Conservation (phyloP, 208 protist genomes). For the Blastocrithidia nonstop region DNA sequence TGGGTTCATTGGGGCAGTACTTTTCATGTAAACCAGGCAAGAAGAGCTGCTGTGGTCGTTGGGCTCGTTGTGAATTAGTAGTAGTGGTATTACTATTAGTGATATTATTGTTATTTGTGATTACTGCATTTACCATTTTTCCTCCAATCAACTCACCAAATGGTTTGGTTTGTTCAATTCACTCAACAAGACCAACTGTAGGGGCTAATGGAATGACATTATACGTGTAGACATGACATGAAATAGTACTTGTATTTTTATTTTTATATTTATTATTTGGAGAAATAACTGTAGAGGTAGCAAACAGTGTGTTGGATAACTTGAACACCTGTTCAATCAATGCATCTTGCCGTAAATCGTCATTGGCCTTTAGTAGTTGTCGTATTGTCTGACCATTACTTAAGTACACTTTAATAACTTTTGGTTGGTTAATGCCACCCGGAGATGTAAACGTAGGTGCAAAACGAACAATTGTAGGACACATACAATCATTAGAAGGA, state of each 20-base stretch:
- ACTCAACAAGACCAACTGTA: slow-evolving; percentile 82
- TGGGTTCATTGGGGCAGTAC: slow-evolving; percentile 72
- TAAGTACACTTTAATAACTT: slow-evolving; percentile 73
- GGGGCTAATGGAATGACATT: slow-evolving; percentile 87
- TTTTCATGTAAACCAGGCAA: slow-evolving; percentile 53
- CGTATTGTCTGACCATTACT: slow-evolving; percentile 64
- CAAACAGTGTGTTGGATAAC: slow-evolving; percentile 70
- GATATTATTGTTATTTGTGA: not conserved
- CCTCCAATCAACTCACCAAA: slow-evolving; percentile 83
- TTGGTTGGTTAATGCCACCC: slow-evolving; percentile 93
- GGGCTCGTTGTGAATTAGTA: not conserved
- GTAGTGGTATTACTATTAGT: slow-evolving; percentile 2
- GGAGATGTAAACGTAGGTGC: slow-evolving; percentile 40
- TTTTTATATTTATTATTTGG: too few species aligned
- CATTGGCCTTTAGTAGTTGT: slow-evolving; percentile 83
- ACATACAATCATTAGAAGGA: slow-evolving; percentile 5
- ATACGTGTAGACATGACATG: slow-evolving; percentile 88
- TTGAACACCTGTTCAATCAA: slow-evolving; percentile 92
- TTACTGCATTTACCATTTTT: not conserved
- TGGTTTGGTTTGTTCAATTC: slow-evolving; percentile 82
- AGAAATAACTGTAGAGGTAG: slow-evolving; percentile 1
- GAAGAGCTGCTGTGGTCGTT: not conserved
- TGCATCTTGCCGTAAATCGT: slow-evolving; percentile 94
- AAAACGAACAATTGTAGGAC: slow-evolving; percentile 43
- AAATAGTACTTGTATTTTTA: too few species aligned